phyloP scores from a whole-genome alignment of 2,329 filamentous ascomycete species.

The Alternaria ethzedia region DNA sequence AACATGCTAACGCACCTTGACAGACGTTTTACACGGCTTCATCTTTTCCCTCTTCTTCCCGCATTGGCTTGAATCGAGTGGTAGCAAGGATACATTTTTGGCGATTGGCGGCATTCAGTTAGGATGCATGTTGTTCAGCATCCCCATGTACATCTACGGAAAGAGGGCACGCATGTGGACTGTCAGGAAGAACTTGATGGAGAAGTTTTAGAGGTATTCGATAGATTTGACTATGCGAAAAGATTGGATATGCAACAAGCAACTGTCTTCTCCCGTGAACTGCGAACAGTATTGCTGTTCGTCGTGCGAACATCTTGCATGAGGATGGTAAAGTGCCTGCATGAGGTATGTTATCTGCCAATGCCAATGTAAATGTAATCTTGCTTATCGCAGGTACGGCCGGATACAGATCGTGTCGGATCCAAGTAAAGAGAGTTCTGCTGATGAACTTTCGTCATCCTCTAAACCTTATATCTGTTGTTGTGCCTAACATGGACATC shows the following conservation, averaged over 20 bases:
- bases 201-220: conserved; percentile 63
- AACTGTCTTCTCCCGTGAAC: background rate
- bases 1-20: conserved; percentile 7
- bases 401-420: background rate
- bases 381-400: background rate
- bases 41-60: conserved; percentile 79
- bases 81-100: conserved; percentile 78
- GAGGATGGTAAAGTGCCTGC: background rate
- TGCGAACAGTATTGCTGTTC: background rate
- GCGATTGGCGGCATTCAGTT: conserved; percentile 88
- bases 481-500: background rate
- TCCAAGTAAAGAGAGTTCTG: background rate
- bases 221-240: background rate
- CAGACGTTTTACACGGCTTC: conserved; percentile 83
- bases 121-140: conserved; percentile 72
- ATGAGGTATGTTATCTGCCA: background rate
- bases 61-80: conserved; percentile 75
- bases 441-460: background rate
- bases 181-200: conserved; percentile 82
- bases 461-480: background rate
- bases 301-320: background rate
- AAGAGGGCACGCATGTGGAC: conserved; percentile 96
- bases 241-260: background rate
- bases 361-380: background rate
- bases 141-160: conserved; percentile 94